Base-by-base conservation (phyloP, 495 filamentous ascomycete species). In the Aspergillus steynii region DNA sequence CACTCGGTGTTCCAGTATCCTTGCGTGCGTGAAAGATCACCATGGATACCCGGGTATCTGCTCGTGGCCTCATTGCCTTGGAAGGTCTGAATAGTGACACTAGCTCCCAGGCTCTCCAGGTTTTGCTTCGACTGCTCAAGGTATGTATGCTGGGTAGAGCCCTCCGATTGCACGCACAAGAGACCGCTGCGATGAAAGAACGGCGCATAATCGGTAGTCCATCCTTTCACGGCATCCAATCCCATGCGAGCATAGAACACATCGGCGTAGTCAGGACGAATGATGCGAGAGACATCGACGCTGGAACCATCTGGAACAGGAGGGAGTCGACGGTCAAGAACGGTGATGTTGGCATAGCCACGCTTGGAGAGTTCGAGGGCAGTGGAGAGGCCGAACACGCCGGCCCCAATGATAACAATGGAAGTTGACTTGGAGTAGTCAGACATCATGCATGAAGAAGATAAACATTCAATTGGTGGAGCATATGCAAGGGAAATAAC, bases 221-320 rank as follows among this genome's bases (percentile, higher is more conserved):
- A 42, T 42, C 37, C 37, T 42, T 15, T 42, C 37, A 42, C 37
- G 9, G 37, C 37, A 42, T 42, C 37, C 9, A 42, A 83, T 1
- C 37, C 37, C 37, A 42, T 42, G 3, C 37, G 37, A 42, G 37
- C 77, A 66, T 92, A 92, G 8, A 77, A 78, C 4, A 78, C 71
- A 66, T 90, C 84, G 1, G 81, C 75, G 70, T 92, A 92, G 71
- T 92, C 89, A 52, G 86, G 68, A 31, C 89, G 80, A 61, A 92
- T 77, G 57, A 89, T 83, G 46, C 85, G 81, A 20, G 85, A 87
- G 20, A 79, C 80, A 72, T 89, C 87, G 63, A 84, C 77, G 58
- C 80, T 83, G 46, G 83, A 75, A 52, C 80, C 80, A 62, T 89
- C 81, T 9, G 78, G 78, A 14, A 83, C 68, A 10, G 86, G 87